Evolutionary conservation across 495 filamentous ascomycete genomes (phyloP), one percentile per base, ranked within the genome.

Genomic region (Aspergillus sclerotioniger): DNA sequence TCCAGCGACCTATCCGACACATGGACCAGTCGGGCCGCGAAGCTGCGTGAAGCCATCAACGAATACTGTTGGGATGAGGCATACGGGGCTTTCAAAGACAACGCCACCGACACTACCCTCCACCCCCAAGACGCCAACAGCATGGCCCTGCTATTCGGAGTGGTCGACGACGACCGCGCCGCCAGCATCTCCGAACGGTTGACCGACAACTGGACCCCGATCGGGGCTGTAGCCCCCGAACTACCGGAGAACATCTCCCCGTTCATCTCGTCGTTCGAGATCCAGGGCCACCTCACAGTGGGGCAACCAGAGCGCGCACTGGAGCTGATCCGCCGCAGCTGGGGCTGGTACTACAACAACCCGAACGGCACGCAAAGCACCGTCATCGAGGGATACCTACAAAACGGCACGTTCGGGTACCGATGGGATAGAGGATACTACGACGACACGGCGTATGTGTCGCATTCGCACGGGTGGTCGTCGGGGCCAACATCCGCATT

Each of bases 301-400:
- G 69, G 71, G 6, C 69, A 80, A 43, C 57, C 72, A 16, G 66
- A 67, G 21, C 69, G 72, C 4, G 84, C 83, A 1, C 70, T 88
- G 19, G 80, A 83, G 25, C 75, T 88, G 6, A 82, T 84, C 62
- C 71, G 77, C 15, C 69, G 78, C 7, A 77, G 78, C 65, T 88
- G 85, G 84, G 82, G 80, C 13, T 84, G 82, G 71, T 82, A 86
- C 70, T 77, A 87, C 35, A 74, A 85, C 57, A 81, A 84, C 46
- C 76, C 76, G 3, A 80, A 83, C 43, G 81, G 84, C 60, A 88
- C 84, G 7, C 81, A 84, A 54, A 80, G 76, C 31, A 87, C 84
- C 0, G 76, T 84, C 1, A 76, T 83, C 47, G 84, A 87, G 64
- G 84, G 84, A 0, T 87, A 83, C 59, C 67, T 80, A 10, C 67